Base-by-base conservation (phyloP, 73 alveolate genomes). In the Uronychia setigera region DNA sequence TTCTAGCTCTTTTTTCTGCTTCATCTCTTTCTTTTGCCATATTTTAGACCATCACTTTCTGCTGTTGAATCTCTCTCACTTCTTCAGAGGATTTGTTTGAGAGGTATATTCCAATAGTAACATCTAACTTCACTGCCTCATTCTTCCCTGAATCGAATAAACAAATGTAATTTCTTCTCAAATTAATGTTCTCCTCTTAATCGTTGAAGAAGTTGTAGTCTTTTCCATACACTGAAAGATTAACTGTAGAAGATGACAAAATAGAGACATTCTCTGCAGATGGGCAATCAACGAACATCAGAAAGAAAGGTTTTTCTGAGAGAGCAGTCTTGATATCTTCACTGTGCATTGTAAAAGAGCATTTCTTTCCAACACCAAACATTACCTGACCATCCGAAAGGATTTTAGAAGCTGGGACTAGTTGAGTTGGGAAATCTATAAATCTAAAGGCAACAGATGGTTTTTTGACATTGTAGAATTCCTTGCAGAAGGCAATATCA, bases 371-470 rank as follows among this genome's bases (percentile, higher is more conserved):
- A 19, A 81, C 60, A 11, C 59, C n/a, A 30, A 87, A 78, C 25
- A 34, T 60, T 11, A 86, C 29, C 31, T 32, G 0, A 0, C 92
- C 92, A 33, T 27, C 14, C 0, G 33, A 11, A 19, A 19, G 14
- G 28, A 86, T 79, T 31, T 79, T 57, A 32, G 87, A 79, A 1
- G 75, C 83, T 30, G 58, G 81, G 34, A 67, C 31, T 14, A 86
- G 79, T 29, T 79, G 74, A n/a, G 92, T 86, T 26, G 92, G 92
- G 79, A 86, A 86, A 59, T 86, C 92, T 30, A 86, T 29, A 58
- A 86, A 86, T 31, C 92, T 46, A 9, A 79, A 57, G 27, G 92
- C 92, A 0, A 86, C 33, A 13, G 92, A 82, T 1, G 92, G 92
- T 28, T 59, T 78, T 1, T 60, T 67, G 32, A 86, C 34, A 60